These are phyloP conservation scores for Botrytis hyacinthi DNA, from an alignment of 2,329 filamentous ascomycete genomes.

Conservation along the genomic window DNA sequence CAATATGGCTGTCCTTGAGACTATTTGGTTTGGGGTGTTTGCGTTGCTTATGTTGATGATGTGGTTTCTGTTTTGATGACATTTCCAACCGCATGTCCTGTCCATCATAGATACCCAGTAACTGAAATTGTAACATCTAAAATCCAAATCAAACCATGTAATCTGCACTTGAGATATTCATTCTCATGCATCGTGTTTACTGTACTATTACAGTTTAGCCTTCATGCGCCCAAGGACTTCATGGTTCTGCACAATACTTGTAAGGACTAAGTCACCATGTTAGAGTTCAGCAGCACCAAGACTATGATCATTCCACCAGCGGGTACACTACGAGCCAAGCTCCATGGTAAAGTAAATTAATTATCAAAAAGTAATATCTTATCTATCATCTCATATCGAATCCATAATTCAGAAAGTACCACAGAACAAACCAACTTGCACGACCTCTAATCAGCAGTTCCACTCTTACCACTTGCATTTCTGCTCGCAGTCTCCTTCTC, in stretches of 20 bases:
- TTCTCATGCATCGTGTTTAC: not conserved
- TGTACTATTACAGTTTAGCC: not conserved
- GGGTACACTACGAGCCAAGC: not conserved
- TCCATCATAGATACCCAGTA: not conserved
- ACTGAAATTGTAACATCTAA: not conserved
- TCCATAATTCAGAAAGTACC: not conserved
- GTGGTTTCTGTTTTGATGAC: not conserved
- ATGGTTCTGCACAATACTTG: not conserved
- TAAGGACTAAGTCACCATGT: too few relatives aligned
- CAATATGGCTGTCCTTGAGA: not conserved
- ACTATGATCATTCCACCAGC: not conserved
- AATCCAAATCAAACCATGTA: not conserved
- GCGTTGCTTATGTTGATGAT: not conserved
- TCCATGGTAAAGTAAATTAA: not conserved
- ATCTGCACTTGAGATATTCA: not conserved
- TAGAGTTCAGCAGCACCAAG: too few relatives aligned
- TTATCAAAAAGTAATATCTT: not conserved
- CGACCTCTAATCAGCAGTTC: slow-evolving; percentile 39
- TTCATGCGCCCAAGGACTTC: not conserved
- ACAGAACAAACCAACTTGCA: not conserved
- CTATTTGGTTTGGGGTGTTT: not conserved
- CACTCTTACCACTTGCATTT: slow-evolving; percentile 59
- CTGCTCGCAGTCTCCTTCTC: slow-evolving; percentile 50
- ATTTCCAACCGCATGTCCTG: not conserved
- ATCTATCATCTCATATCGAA: not conserved